Evolutionary conservation across 306 rosid species (phyloP).

Genomic region (Quillaja saponaria): DNA sequence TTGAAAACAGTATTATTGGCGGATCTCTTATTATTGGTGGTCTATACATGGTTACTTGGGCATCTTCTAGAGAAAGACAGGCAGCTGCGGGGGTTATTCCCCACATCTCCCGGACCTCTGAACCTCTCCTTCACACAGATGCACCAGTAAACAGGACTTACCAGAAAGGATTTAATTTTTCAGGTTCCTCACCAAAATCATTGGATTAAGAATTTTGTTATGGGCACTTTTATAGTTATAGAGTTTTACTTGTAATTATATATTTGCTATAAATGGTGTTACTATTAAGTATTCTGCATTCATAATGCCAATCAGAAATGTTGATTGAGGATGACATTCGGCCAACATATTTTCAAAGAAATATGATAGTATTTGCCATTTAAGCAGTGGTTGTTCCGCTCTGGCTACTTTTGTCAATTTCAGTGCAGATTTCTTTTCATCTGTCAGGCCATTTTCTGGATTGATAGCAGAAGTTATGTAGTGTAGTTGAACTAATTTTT

Average conservation of each 20-base stretch:
- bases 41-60: slow-evolving; percentile 85
- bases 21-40: slow-evolving; percentile 77
- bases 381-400: too few relatives aligned
- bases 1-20: slow-evolving; percentile 68
- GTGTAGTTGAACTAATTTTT: too few relatives aligned
- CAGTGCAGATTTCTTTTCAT: not conserved
- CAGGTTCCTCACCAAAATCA: slow-evolving; percentile 45
- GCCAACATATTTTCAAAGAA: too few relatives aligned
- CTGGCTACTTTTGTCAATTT: not conserved
- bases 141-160: slow-evolving; percentile 32
- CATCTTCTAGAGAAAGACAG: slow-evolving; percentile 62
- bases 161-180: slow-evolving; percentile 59
- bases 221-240: slow-evolving; percentile 17
- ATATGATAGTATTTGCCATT: too few relatives aligned
- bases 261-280: slow-evolving; percentile 7
- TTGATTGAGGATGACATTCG: slow-evolving; percentile 15
- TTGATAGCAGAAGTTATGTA: too few relatives aligned
- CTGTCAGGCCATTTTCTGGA: too few relatives aligned
- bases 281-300: not conserved
- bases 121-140: slow-evolving; percentile 62
- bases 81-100: slow-evolving; percentile 36
- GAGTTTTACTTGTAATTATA: slow-evolving; percentile 22
- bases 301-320: slow-evolving; percentile 10
- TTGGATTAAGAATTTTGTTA: slow-evolving; percentile 49
- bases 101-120: slow-evolving; percentile 43